Conservation (phyloP, 2,329 filamentous ascomycete genomes). For the Trichoderma brevicompactum region DNA sequence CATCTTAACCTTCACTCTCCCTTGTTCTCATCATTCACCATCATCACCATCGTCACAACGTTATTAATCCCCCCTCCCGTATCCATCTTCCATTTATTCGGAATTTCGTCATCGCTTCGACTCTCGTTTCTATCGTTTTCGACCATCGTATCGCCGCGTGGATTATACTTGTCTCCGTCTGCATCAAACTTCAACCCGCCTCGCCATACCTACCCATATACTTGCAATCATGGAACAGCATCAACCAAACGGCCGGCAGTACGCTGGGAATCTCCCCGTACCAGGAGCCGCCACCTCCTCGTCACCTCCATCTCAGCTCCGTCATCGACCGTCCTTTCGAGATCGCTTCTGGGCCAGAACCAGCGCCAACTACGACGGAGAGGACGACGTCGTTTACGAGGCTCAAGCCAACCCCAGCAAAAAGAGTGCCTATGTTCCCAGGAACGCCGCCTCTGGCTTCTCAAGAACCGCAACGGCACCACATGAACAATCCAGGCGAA, state of each 20-base stretch:
- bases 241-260: slow-evolving; percentile 3
- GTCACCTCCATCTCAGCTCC: neutral
- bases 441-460: slow-evolving; percentile 26
- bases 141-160: neutral
- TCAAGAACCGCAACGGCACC: slow-evolving; percentile 3
- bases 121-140: neutral
- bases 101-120: neutral
- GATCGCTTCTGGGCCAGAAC: slow-evolving; percentile 26
- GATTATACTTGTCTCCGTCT: neutral
- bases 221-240: slow-evolving; percentile 7
- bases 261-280: neutral
- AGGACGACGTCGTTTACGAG: neutral
- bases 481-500: neutral
- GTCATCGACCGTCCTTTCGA: slow-evolving; percentile 24
- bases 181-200: neutral
- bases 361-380: slow-evolving; percentile 27
- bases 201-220: neutral
- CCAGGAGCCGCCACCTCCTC: neutral
- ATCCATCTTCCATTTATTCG: neutral
- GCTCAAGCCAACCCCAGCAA: neutral
- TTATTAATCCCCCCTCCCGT: neutral
- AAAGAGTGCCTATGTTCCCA: slow-evolving; percentile 20
- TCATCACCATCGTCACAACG: neutral
- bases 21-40: neutral
- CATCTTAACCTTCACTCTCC: neutral